Evolutionary conservation across 78 protist species (phyloP).

Genomic region (Capsaspora owczarzaki): DNA sequence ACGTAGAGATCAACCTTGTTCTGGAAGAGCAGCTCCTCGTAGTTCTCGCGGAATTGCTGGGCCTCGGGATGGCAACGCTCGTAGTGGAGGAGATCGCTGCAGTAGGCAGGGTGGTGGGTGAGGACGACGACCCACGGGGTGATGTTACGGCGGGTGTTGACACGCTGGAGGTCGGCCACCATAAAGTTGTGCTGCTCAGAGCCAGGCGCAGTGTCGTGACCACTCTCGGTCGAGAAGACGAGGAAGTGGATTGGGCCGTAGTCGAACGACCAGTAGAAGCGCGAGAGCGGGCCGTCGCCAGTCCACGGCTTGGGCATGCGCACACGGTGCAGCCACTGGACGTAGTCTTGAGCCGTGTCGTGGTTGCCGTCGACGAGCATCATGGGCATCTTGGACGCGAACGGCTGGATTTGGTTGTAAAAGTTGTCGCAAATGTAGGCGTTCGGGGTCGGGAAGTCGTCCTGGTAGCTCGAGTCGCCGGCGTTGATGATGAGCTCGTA

Average conservation of each 20-base stretch:
- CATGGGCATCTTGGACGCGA: conserved; percentile 9
- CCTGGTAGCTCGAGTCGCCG: conserved; percentile 17
- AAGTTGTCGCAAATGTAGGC: not conserved
- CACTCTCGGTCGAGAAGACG: conserved; percentile 11
- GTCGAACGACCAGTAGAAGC: conserved; percentile 30
- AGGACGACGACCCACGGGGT: conserved; percentile 24
- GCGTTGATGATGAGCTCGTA: not conserved
- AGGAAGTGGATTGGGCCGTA: conserved; percentile 28
- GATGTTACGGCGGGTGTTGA: conserved; percentile 4
- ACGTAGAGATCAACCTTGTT: conserved; percentile 21
- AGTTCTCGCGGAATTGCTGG: not conserved
- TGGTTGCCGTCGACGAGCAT: conserved; percentile 25
- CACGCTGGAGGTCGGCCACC: conserved; percentile 10
- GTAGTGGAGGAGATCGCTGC: not conserved
- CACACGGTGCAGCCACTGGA: not conserved
- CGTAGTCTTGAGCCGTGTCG: not conserved
- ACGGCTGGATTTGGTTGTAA: not conserved
- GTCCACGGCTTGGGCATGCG: conserved; percentile 20
- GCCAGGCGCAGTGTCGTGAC: not conserved
- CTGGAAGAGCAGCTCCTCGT: conserved; percentile 20
- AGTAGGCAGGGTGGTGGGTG: conserved; percentile 28
- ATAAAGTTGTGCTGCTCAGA: not conserved
- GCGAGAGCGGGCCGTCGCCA: not conserved
- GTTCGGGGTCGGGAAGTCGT: not conserved
- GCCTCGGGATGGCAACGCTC: not conserved